Evolutionary conservation across 371 early-diverging fungal species (phyloP), one percentile per base, ranked within the genome.

Genomic region (Mucor sp.): DNA sequence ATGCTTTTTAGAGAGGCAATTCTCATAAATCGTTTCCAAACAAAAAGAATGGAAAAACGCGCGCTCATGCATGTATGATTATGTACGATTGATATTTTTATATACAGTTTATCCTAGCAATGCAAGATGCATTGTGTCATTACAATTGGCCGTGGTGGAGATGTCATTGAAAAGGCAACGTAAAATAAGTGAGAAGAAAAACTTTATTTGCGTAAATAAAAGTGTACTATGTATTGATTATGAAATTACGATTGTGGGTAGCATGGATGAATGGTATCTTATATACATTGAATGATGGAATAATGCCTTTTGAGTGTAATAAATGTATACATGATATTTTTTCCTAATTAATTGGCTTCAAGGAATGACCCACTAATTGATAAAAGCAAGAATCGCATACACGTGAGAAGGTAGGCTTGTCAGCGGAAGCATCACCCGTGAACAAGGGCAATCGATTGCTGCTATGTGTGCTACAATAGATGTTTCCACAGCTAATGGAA

Each of bases 371-470:
- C 9, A 58, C 57, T 60, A 67, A 67, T 14, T n/a, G 19, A 65
- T 60, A 71, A 23, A 67, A 71, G 30, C 72, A 71, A 14, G 15
- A 19, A 64, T 71, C 72, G 14, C 72, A 71, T 6, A 68, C 68
- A 41, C 72, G 67, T 12, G 68, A 67, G 39, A 71, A 68, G 17
- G 55, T 44, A 17, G 72, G 68, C n/a, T 60, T 48, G 23, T 55
- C 4, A 12, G 56, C 41, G 23, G 47, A 15, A 19, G 44, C 43
- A 14, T 60, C 33, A 15, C 37, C 39, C 17, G 60, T 60, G 61
- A 74, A 74, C 23, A 74, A 66, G 19, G 74, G 74, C 23, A 74
- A 66, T 66, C 67, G 55, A 57, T 74, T 74, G 17, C 53, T 55
- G 58, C 70, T 74, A 47, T 74, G 74, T 37, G 66, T 63, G 30